Percentiles rank a stretch among this genome's conserved stretches.
Evolutionary conservation across 2,329 filamentous ascomycete species (phyloP).

Genomic region (Xylariomycetidae sp.): DNA sequence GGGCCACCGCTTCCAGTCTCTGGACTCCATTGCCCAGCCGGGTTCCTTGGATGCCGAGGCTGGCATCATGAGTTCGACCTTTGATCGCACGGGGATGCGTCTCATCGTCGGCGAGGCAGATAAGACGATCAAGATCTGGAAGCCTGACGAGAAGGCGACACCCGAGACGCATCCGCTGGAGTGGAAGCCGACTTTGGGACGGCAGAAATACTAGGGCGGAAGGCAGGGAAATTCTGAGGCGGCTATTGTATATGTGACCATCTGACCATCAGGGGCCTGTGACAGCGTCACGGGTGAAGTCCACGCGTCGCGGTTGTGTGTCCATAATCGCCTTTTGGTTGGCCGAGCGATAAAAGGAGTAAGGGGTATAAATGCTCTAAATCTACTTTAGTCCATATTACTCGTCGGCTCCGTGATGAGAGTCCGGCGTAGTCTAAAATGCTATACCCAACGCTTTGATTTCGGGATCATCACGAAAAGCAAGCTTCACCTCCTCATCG

Average conservation of each 20-base stretch:
- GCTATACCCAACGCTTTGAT: slow-evolving; percentile 70
- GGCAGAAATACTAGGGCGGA: slow-evolving; percentile 62
- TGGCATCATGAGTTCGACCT: slow-evolving; percentile 90
- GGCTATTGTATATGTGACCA: not conserved
- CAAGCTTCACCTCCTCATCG: slow-evolving; percentile 85
- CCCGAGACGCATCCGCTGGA: slow-evolving; percentile 86
- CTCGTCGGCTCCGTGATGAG: too few relatives aligned
- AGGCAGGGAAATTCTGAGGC: not conserved
- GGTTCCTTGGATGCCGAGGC: slow-evolving; percentile 91
- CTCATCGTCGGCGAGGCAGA: slow-evolving; percentile 93
- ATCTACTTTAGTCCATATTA: too few relatives aligned
- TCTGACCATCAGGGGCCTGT: too few relatives aligned
- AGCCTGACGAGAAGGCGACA: slow-evolving; percentile 84
- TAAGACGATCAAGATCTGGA: slow-evolving; percentile 99
- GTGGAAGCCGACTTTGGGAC: slow-evolving; percentile 78
- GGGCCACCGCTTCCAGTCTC: slow-evolving; percentile 81
- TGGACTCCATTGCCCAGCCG: slow-evolving; percentile 89
- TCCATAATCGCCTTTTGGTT: too few relatives aligned
- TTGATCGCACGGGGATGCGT: slow-evolving; percentile 81
- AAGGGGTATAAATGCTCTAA: too few relatives aligned
- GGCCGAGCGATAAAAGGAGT: too few relatives aligned
- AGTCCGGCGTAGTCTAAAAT: slow-evolving; percentile 21
- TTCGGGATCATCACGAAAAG: slow-evolving; percentile 82
- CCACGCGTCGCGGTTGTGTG: too few relatives aligned
- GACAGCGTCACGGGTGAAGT: too few relatives aligned